Percentiles rank a stretch among this genome's conserved stretches.
phyloP scores from a whole-genome alignment of 345 rosid genomes.

The Gynandropsis gynandra region DNA sequence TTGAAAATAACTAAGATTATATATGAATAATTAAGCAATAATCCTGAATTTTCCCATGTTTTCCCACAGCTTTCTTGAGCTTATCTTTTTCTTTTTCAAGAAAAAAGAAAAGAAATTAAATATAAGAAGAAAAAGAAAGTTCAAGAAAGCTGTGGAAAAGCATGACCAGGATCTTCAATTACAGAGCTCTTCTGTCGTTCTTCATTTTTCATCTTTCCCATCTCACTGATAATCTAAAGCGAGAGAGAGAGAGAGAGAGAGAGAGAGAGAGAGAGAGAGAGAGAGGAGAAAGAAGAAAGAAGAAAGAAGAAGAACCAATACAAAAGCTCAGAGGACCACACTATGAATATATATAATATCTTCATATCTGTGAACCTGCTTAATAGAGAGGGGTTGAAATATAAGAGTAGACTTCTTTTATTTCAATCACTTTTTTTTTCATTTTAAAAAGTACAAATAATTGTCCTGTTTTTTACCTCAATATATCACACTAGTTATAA shows the following conservation, averaged over 20 bases:
- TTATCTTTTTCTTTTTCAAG: constrained; percentile 11
- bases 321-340: constrained; percentile 24
- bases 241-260: constrained; percentile 6
- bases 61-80: constrained; percentile 34
- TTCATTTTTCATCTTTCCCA: constrained; percentile 10
- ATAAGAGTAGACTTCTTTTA: constrained; percentile 21
- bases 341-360: constrained; percentile 15
- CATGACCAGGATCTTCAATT: constrained; percentile 27
- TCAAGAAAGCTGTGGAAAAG: constrained; percentile 36
- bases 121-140: constrained; percentile 27
- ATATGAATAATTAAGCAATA: constrained; percentile 2
- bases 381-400: constrained; percentile 19
- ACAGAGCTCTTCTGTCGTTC: too few species aligned
- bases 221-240: too few species aligned
- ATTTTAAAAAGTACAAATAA: too few species aligned
- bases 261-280: constrained; percentile 11
- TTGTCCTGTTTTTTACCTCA: too few species aligned
- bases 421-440: constrained; percentile 6
- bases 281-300: too few species aligned
- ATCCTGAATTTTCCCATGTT: constrained; percentile 29
- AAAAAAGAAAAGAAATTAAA: neutral
- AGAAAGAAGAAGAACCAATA: constrained; percentile 7
- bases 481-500: too few species aligned
- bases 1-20: too few species aligned
- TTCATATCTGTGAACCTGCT: constrained; percentile 29